Evolutionary conservation across 352 stramenopile genomes (phyloP).

Genomic region (Blastocystis sp.): DNA sequence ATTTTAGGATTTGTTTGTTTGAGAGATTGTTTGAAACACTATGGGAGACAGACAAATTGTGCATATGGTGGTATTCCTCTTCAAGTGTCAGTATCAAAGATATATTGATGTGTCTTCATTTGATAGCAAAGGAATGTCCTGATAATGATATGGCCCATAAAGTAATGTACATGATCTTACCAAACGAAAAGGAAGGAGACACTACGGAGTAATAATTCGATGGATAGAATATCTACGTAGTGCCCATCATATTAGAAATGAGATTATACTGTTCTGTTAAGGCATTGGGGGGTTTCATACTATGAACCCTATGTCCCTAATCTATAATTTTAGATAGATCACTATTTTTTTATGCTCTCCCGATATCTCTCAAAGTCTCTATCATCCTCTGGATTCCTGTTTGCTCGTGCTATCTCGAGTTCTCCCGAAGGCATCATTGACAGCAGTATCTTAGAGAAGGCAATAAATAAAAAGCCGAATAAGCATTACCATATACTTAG

Average conservation of each 20-base stretch:
- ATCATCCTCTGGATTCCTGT: neutral
- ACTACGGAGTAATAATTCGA: no score
- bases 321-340: neutral
- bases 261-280: no score
- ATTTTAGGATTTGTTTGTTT: conserved; percentile 22
- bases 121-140: no score
- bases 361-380: neutral
- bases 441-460: neutral
- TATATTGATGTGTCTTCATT: neutral
- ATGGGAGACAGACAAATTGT: neutral
- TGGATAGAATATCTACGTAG: no score
- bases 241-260: no score
- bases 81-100: neutral
- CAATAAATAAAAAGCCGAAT: neutral
- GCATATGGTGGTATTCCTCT: neutral
- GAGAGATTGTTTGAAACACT: neutral
- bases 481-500: conserved; percentile 29
- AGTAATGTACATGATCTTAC: no score
- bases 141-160: no score
- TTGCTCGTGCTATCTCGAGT: neutral
- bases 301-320: no score
- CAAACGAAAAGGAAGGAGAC: no score
- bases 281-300: no score
- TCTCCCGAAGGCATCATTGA: neutral
- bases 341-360: neutral